A percentile compares a stretch with the other conserved stretches of the same genome.
These are phyloP conservation scores for Raphidocelis subcapitata DNA, from an alignment of 139 green algal species.

Conservation along the genomic window DNA sequence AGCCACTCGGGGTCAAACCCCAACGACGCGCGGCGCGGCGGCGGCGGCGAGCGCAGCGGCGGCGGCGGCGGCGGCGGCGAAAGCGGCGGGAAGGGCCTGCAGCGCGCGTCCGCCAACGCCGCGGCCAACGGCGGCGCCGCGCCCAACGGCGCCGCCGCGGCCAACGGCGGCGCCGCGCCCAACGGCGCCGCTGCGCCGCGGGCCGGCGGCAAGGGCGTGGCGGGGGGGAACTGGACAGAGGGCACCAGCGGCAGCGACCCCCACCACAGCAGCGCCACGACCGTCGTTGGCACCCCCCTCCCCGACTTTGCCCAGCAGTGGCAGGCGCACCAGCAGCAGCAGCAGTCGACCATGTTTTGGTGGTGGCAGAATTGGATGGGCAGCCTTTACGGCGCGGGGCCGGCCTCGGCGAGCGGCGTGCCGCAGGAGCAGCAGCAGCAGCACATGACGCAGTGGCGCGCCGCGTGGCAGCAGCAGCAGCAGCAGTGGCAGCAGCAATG, in stretches of 20 bases:
- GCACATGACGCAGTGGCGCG: not conserved
- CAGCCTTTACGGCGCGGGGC: not conserved
- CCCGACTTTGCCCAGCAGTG: constrained; percentile 1
- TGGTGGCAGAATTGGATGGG: constrained; percentile 1
- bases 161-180: no score
- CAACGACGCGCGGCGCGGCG: not conserved
- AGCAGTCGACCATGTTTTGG: not conserved
- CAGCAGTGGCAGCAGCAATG: constrained; percentile 3
- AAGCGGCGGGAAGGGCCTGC: not conserved
- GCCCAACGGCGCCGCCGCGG: no score
- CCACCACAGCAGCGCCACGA: not conserved
- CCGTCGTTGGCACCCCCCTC: constrained; percentile 1
- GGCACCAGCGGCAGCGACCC: no score
- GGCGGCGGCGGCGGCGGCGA: constrained; percentile 14
- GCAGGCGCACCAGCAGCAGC: not conserved
- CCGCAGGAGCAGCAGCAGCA: constrained; percentile 1
- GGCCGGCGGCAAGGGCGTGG: no score
- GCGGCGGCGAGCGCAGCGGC: constrained; percentile 2
- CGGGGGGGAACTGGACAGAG: no score
- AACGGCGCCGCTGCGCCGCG: no score
- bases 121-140: not conserved
- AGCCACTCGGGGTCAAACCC: no score
- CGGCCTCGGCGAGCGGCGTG: not conserved
- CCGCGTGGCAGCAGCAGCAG: constrained; percentile 1
- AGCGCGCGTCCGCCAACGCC: not conserved